Base-by-base conservation (phyloP, 352 stramenopile species). In the Globisporangium iwayamae region DNA sequence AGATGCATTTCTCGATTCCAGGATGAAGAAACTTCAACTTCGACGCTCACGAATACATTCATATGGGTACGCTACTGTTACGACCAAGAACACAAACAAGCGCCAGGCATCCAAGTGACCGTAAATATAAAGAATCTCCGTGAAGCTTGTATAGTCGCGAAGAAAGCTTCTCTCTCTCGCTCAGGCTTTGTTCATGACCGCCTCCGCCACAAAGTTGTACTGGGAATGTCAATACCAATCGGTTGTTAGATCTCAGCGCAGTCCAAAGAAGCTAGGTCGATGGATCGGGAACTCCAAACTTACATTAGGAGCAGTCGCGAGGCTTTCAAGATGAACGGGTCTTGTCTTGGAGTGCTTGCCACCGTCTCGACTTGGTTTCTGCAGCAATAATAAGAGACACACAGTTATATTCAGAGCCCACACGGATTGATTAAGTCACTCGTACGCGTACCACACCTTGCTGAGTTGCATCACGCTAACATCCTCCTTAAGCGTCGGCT, bases 301-400 rank as follows among this genome's bases (percentile, higher is more conserved):
- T 20, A 79, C 71, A 67, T 83, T 73, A n/a, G 71, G 72, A 25
- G 73, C 63, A 38, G 71, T 62, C 25, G 67, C 60, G 32, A 90
- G 65, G 39, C 79, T 88, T 68, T 90, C 76, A 22, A 91, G 78
- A 3, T 85, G 53, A n/a, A 86, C 66, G 11, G 80, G 79, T 4
- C 80, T 62, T 7, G 75, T 56, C 64, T 87, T 87, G 58, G 69
- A 60, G 32, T 88, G 71, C 59, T 90, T 89, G 66, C 73, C 70
- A 32, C 65, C 69, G 57, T 84, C 73, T n/a, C 70, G 71, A 39
- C 63, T 79, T 9, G 70, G 70, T 62, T 79, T 79, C 69, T 85
- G 57, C 63, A 13, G 18, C 56, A 38, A 38, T 11, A 11, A 10
- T 10, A 7, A 38, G 34, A 38, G 6, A 10, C 34, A 38, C 34